Conservation (phyloP, 176 grass and related monocot genomes). For the Avena insularis region DNA sequence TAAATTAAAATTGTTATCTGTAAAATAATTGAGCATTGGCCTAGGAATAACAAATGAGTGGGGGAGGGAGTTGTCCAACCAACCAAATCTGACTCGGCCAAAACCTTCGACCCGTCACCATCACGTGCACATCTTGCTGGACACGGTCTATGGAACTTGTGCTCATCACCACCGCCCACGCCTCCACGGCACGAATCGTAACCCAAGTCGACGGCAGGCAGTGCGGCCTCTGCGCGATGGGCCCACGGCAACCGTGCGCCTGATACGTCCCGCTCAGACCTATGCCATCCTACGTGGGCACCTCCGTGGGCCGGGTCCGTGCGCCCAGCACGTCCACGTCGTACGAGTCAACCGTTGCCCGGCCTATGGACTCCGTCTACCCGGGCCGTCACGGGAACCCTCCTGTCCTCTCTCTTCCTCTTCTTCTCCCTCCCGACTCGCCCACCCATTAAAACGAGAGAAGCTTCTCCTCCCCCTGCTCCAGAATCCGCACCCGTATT, state of each 20-base stretch:
- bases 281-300: background rate
- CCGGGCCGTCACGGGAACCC: background rate
- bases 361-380: constrained; percentile 34
- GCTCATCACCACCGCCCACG: background rate
- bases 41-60: constrained; percentile 8
- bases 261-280: background rate
- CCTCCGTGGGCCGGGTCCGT: constrained; percentile 17
- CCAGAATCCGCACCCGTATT: constrained; percentile 32
- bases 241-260: background rate
- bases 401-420: background rate
- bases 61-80: constrained; percentile 20
- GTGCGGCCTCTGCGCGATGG: background rate
- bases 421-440: constrained; percentile 34
- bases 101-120: constrained; percentile 40
- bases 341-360: background rate
- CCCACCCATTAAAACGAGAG: constrained; percentile 45
- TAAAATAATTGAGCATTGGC: background rate
- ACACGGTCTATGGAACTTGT: constrained; percentile 20
- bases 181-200: background rate
- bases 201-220: background rate
- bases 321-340: background rate
- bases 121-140: background rate
- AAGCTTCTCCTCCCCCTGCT: constrained; percentile 32
- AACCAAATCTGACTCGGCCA: constrained; percentile 51
- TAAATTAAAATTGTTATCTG: background rate